Base-by-base conservation (phyloP, 2,329 filamentous ascomycete species). In the Exophiala oligosperma region DNA sequence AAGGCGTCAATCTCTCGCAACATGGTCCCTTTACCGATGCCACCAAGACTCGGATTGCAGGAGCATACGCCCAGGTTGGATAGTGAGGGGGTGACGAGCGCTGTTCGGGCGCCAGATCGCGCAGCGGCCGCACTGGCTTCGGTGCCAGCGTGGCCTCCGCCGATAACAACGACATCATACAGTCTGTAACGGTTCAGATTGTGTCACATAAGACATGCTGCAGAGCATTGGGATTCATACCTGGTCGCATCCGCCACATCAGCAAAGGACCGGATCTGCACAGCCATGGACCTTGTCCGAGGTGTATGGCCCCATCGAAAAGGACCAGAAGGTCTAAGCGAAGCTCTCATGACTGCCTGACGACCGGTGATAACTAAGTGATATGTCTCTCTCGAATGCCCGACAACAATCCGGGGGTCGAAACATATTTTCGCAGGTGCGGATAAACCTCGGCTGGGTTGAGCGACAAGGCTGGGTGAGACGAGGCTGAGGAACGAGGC, bases 1-100 rank as follows among this genome's bases (percentile, higher is more conserved):
- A 99, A 80, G 0, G 94, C 94, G 77, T 99, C 94, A 32, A 99
- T 88, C 74, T 99, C 94, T 43, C 93, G 87, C 51, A 99, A 79
- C 79, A 99, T 97, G 8, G 91, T 97, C 14, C 94, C 94, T 73
- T 99, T 99, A 46, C 94, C 94, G 67, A 99, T 97, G n/a, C 94
- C 94, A 40, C 94, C 94, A 70, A 99, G 96, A 64, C 91, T 96
- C 1, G 93, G 93, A 72, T 97, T 97, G 77, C 93, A 97, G 37
- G 92, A 97, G 77, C 93, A 97, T 29, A 94, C 91, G 55, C 93
- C 93, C 21, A 97, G 86, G 67, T 97, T 96, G 59, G 92, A 87
- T 57, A 91, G 74, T 60, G 89, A 91, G 1, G 93, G 94, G 1
- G 94, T 99, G 49, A 99, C 81, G 65, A 99, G 83, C 1, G 89